phyloP scores from a whole-genome alignment of 306 rosid genomes.

The Trifolium dubium region DNA sequence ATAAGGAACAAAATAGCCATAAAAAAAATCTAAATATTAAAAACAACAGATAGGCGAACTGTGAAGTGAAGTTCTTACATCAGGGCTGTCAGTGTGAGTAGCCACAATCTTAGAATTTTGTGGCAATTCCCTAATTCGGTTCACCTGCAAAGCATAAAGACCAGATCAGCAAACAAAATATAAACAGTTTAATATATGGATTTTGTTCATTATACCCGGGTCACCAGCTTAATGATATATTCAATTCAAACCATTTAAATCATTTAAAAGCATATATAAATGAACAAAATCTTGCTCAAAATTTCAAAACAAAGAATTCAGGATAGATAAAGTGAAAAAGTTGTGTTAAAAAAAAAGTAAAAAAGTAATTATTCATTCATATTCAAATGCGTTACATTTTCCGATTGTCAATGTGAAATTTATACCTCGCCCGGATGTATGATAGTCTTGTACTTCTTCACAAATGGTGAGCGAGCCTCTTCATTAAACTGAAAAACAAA shows the following conservation, averaged over 20 bases:
- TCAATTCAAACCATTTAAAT: constrained; percentile 18
- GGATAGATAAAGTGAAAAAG: too few species aligned
- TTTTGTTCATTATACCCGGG: neutral
- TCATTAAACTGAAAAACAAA: constrained; percentile 78
- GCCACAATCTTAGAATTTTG: constrained; percentile 94
- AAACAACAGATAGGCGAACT: constrained; percentile 20
- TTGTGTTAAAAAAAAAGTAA: constrained; percentile 9
- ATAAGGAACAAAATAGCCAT: constrained; percentile 33
- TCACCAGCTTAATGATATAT: constrained; percentile 24
- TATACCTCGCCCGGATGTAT: constrained; percentile 99
- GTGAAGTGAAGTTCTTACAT: constrained; percentile 57
- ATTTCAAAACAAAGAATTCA: constrained; percentile 16
- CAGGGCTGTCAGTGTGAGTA: constrained; percentile 97
- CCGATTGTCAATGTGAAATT: neutral
- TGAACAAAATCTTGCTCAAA: neutral
- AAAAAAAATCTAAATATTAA: constrained; percentile 18
- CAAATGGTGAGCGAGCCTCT: constrained; percentile 99
- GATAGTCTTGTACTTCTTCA: constrained; percentile 98
- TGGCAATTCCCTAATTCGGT: constrained; percentile 97
- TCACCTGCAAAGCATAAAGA: constrained; percentile 61
- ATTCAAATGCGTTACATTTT: neutral
- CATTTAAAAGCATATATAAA: neutral
- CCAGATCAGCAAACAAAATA: constrained; percentile 30
- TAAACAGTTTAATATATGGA: too few species aligned
- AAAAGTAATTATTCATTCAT: constrained; percentile 9